Base-by-base conservation (phyloP, 1,284 basidiomycete genomes). In the Papiliotrema fonsecae region DNA sequence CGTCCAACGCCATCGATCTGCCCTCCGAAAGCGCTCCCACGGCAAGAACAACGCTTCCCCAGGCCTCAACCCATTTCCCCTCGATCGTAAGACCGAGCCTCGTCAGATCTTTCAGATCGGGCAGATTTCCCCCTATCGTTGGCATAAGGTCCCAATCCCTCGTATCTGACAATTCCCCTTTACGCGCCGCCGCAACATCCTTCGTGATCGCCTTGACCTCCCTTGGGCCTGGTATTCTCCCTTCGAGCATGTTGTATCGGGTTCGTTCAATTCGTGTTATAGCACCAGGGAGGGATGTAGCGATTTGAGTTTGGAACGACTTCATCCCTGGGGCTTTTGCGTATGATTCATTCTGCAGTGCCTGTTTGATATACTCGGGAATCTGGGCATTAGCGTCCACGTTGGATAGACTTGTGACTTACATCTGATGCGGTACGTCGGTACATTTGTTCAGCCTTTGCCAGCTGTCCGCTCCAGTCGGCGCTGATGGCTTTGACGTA, bases 331-430 rank as follows among this genome's bases (percentile, higher is more conserved):
- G 55, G 28, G 68, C 52, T 42, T 62, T 56, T 41, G 56, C 53
- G 55, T 67, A 71, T 14, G 58, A 56, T 47, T 69, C 69, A 39
- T 65, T 51, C 38, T 61, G 51, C 7, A 71, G 49, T 22, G 63
- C 60, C 39, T 64, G 62, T 49, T 64, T 65, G 47, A 69, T 41
- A 25, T 63, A 61, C 43, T 70, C 64, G 2, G 67, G 62, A 32
- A 67, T 47, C 61, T 66, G 42, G n/a, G 19, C 11, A 16, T 40
- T 34, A 48, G 42, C 19, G 21, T n/a, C n/a, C n/a, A n/a, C n/a
- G n/a, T n/a, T n/a, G n/a, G n/a, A n/a, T n/a, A n/a, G 38, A 5
- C 6, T 24, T 24, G 6, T 13, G 4, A 50, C 64, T 58, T 42
- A 67, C 64, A 42, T 69, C 64, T 6, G 50, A 36, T 6, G 52